These are phyloP conservation scores for Aeschynomene evenia DNA, from an alignment of 306 rosid genomes.

Conservation along the genomic window DNA sequence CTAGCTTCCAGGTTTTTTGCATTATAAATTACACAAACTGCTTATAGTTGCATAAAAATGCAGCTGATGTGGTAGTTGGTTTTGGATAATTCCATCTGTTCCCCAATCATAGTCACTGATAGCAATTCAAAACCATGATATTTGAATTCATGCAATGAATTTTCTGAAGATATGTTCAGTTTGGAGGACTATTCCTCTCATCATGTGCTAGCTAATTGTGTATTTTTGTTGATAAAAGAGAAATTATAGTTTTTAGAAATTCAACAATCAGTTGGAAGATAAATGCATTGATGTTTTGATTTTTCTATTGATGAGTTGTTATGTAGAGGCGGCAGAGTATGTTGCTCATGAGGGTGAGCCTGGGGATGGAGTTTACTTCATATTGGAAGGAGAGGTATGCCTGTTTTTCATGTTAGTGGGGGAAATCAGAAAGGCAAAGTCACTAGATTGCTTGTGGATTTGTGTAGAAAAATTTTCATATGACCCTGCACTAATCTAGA, in stretches of 20 bases:
- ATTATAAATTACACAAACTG: background rate
- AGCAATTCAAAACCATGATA: background rate
- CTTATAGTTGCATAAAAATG: background rate
- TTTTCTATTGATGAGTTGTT: slow-evolving; percentile 16
- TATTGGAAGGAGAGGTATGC: slow-evolving; percentile 89
- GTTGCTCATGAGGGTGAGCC: slow-evolving; percentile 76
- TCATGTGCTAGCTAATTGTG: slow-evolving; percentile 3
- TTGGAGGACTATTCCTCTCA: background rate
- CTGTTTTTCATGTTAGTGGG: slow-evolving; percentile 9
- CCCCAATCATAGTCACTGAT: background rate
- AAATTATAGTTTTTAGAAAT: background rate
- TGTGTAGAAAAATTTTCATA: slow-evolving; percentile 11
- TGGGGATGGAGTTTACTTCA: slow-evolving; percentile 79
- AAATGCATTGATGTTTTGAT: background rate
- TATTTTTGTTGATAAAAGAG: background rate
- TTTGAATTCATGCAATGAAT: slow-evolving; percentile 6
- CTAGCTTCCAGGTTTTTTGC: too few species aligned
- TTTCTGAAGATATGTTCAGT: background rate
- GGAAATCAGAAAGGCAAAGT: background rate
- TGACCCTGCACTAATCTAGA: background rate
- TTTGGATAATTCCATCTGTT: background rate
- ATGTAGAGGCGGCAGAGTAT: slow-evolving; percentile 62
- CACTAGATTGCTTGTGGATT: slow-evolving; percentile 21
- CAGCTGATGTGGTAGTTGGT: background rate
- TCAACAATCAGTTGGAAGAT: slow-evolving; percentile 3